Evolutionary conservation across 805 yeast genomes (phyloP).

Genomic region (Starmerella stellata): DNA sequence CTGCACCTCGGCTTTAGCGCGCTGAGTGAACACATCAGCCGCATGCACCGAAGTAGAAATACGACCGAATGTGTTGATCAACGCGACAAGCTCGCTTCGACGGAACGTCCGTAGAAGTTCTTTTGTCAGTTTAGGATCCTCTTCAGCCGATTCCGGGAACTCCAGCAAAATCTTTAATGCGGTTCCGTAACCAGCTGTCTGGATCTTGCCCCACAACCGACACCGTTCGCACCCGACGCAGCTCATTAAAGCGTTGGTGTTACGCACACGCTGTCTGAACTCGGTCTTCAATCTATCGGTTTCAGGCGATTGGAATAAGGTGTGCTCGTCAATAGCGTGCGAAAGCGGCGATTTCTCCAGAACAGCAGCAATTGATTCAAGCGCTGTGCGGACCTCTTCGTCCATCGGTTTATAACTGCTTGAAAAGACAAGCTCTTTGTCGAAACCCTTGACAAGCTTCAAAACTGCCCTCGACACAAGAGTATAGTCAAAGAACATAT

Average conservation of each 20-base stretch:
- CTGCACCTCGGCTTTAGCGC: conserved; percentile 10
- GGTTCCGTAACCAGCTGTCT: conserved; percentile 94
- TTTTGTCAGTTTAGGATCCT: conserved; percentile 28
- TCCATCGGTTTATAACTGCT: conserved; percentile 27
- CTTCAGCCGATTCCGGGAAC: conserved; percentile 34
- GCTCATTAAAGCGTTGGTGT: conserved; percentile 86
- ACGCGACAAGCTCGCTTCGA: conserved; percentile 72
- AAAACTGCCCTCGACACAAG: conserved; percentile 64
- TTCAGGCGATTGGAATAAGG: conserved; percentile 28
- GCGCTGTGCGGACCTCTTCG: conserved; percentile 28
- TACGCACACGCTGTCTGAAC: conserved; percentile 67
- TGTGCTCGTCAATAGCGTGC: conserved; percentile 33
- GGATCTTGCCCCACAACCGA: conserved; percentile 94
- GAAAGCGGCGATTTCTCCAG: conserved; percentile 19
- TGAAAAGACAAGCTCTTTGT: conserved; percentile 36
- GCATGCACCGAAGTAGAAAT: conserved; percentile 68
- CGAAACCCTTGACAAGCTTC: conserved; percentile 36
- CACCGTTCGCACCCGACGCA: conserved; percentile 98
- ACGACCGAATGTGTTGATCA: conserved; percentile 82
- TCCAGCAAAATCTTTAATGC: conserved; percentile 83
- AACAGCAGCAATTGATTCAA: conserved; percentile 25
- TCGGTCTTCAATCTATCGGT: conserved; percentile 53
- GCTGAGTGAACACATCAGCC: conserved; percentile 40
- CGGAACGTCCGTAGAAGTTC: conserved; percentile 41
- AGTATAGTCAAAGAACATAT: conserved; percentile 83